These are phyloP conservation scores for Royoungia palumana DNA, from an alignment of 768 basidiomycete species.

Conservation along the genomic window DNA sequence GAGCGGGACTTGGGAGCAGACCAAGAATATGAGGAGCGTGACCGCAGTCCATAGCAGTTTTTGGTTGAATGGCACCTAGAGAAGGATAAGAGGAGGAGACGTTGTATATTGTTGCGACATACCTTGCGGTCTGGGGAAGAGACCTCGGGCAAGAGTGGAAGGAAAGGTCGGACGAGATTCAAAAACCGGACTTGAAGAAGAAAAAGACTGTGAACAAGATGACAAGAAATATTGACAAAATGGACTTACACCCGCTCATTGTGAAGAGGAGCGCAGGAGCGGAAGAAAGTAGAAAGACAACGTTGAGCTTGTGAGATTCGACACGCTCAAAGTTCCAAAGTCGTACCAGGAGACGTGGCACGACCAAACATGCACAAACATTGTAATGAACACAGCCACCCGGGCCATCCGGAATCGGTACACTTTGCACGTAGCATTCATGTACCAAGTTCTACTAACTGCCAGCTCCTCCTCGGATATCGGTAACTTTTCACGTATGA, in stretches of 20 bases:
- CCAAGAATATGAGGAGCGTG: slow-evolving; percentile 98
- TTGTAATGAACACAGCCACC: slow-evolving; percentile 13
- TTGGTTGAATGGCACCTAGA: slow-evolving; percentile 95
- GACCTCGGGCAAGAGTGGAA: slow-evolving; percentile 95
- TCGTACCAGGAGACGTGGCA: slow-evolving; percentile 28
- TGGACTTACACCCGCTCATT: slow-evolving; percentile 78
- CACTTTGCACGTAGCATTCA: no score
- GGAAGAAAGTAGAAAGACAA: slow-evolving; percentile 19
- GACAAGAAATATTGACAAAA: neutral
- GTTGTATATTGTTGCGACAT: slow-evolving; percentile 15
- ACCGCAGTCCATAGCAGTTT: slow-evolving; percentile 99
- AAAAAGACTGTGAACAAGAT: no score
- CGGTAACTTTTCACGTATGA: no score
- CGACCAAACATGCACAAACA: slow-evolving; percentile 28
- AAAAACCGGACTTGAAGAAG: slow-evolving; percentile 75
- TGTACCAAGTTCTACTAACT: neutral
- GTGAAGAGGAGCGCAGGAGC: slow-evolving; percentile 32
- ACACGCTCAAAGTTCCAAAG: slow-evolving; percentile 18
- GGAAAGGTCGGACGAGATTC: slow-evolving; percentile 96
- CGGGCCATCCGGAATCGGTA: no score
- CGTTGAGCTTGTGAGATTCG: slow-evolving; percentile 17
- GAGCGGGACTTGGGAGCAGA: slow-evolving; percentile 97
- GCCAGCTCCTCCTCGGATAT: no score
- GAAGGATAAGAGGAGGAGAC: slow-evolving; percentile 1
- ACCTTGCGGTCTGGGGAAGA: slow-evolving; percentile 98